These are phyloP conservation scores for Ceratocystis smalleyi DNA, from an alignment of 2,329 filamentous ascomycete genomes.

Conservation along the genomic window DNA sequence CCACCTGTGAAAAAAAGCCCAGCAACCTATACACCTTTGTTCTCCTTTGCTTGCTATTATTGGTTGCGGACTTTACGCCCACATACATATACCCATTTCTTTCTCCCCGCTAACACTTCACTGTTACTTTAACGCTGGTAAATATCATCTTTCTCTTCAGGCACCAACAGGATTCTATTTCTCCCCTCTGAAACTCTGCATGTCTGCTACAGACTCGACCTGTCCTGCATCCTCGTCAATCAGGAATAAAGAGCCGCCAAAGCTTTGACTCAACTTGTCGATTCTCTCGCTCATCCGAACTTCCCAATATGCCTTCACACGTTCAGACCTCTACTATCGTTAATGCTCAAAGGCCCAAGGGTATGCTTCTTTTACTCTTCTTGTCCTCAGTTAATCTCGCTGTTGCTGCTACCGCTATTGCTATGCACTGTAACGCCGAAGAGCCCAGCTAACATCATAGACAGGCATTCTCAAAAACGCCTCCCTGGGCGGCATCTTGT, in stretches of 20 bases:
- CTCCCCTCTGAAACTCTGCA: not conserved
- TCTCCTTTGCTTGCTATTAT: not conserved
- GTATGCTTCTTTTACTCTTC: conserved; percentile 22
- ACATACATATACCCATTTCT: not conserved
- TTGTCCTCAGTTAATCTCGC: not conserved
- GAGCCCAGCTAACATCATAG: not conserved
- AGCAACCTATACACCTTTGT: not conserved
- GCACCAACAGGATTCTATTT: not conserved
- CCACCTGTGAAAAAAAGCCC: not conserved
- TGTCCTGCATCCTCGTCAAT: not conserved
- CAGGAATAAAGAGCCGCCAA: not conserved
- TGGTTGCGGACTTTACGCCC: not conserved
- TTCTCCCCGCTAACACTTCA: not conserved
- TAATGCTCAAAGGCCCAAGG: conserved; percentile 31
- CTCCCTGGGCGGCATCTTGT: conserved; percentile 35
- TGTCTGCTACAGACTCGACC: not conserved
- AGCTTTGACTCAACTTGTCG: not conserved
- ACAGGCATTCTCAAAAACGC: conserved; percentile 90
- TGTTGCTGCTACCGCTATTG: not conserved
- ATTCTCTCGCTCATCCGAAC: not conserved
- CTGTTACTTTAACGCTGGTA: not conserved
- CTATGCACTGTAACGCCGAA: not conserved
- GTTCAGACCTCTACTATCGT: conserved; percentile 11
- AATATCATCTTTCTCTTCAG: not conserved
- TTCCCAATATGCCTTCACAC: conserved; percentile 14